Percentiles rank a stretch among this genome's conserved stretches.
These are phyloP conservation scores for Xylariaceae sp. DNA, from an alignment of 2,329 filamentous ascomycete genomes.

Conservation along the genomic window DNA sequence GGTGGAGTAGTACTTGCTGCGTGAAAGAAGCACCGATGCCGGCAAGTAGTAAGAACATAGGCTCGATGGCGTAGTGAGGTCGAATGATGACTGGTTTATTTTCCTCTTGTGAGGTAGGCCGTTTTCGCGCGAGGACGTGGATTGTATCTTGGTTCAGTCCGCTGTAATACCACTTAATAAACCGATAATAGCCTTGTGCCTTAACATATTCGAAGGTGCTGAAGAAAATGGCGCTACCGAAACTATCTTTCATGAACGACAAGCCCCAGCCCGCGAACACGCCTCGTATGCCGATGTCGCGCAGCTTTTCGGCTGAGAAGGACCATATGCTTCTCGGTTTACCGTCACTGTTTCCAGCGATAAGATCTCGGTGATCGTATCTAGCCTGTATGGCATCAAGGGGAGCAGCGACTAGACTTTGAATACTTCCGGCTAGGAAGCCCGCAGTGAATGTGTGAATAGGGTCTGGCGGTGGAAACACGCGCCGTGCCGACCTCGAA, in stretches of 20 bases:
- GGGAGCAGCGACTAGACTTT: conserved; percentile 75
- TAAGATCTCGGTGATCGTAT: conserved; percentile 64
- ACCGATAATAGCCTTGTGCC: conserved; percentile 74
- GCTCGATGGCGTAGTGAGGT: conserved; percentile 78
- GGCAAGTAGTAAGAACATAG: conserved; percentile 71
- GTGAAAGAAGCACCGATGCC: conserved; percentile 71
- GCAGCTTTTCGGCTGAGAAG: conserved; percentile 69
- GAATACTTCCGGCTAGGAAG: conserved; percentile 69
- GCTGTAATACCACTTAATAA: conserved; percentile 74
- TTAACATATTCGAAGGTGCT: conserved; percentile 78
- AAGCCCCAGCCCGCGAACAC: conserved; percentile 77
- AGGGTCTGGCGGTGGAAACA: conserved; percentile 72
- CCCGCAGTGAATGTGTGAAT: conserved; percentile 72
- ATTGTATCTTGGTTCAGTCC: conserved; percentile 59
- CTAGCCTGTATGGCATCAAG: conserved; percentile 77
- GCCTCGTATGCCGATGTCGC: conserved; percentile 73
- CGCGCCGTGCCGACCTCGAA: conserved; percentile 60
- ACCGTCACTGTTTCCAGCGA: conserved; percentile 48
- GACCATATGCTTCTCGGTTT: conserved; percentile 72
- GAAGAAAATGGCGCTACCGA: conserved; percentile 76
- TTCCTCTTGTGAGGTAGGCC: conserved; percentile 43
- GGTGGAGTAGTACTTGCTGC: conserved; percentile 74
- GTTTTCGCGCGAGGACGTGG: conserved; percentile 54
- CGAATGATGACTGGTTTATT: conserved; percentile 59
- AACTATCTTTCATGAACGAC: conserved; percentile 70